Evolutionary conservation across 768 basidiomycete genomes (phyloP), one percentile per base, ranked within the genome.

Genomic region (Lactarius tabidus): DNA sequence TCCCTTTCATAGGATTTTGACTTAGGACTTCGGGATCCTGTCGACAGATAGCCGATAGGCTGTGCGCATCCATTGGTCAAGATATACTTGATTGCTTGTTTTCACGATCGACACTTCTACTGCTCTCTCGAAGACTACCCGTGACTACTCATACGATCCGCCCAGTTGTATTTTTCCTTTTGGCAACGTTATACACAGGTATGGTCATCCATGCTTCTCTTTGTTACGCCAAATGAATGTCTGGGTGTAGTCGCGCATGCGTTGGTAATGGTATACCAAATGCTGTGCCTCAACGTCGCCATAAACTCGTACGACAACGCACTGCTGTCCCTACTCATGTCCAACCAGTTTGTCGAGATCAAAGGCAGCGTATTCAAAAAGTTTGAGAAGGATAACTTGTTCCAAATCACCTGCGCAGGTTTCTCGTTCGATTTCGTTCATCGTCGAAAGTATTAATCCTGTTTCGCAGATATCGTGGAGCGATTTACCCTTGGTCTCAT

Each of bases 331-430:
- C 83, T 99, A 0, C 82, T 99, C 9, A 87, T 99, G 53, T 97
- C 94, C 53, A 99, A 98, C 73, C 97, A 99, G 75, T 98, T 99
- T 72, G 96, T 98, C 38, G 97, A 99, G 77, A 98, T 98, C 76
- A 99, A 99, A 77, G 95, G 96, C 38, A 94, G 92, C 73, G 97
- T 99, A 2, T 99, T 99, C 85, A 99, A 98, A 77, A 98, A 90
- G 74, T 98, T 99, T 71, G 97, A 98, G 74, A 99, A 98, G 74
- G 97, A 99, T 72, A 98, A 91, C 72, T 83, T 99, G 10, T 98
- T 99, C 74, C 97, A 99, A 75, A 95, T 99, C 65, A 95, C 95
- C 55, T 99, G 97, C 70, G 97, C 97, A 68, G 93, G 93, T 93
- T 69, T 23, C 35, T 38, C 35, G n/a, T 43, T n/a, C 35, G 35